Percentiles rank a stretch among this genome's conserved stretches.
Evolutionary conservation across 176 grass and related monocot genomes (phyloP).

Genomic region (Dactylis glomerata): DNA sequence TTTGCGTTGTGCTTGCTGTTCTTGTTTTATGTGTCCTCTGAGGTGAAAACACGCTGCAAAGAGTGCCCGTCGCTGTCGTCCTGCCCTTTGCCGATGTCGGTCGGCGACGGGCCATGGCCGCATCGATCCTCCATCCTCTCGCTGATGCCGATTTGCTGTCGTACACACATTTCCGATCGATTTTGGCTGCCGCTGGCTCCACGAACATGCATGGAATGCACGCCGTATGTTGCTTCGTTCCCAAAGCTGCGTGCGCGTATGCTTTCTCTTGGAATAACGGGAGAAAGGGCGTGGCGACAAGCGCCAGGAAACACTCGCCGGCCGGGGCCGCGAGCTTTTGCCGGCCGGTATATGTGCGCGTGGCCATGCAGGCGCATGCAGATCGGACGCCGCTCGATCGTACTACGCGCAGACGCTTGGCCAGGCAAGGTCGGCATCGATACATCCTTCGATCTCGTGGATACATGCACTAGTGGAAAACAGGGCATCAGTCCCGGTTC

Average conservation of each 20-base stretch:
- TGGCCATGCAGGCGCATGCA: too few species aligned
- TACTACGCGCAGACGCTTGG: too few species aligned
- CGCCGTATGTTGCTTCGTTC: neutral
- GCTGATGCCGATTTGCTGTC: neutral
- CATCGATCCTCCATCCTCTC: neutral
- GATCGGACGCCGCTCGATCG: too few species aligned
- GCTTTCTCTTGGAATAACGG: slow-evolving; percentile 12
- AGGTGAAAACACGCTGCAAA: neutral
- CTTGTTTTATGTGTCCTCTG: neutral
- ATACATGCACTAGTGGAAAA: too few species aligned
- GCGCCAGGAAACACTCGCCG: neutral
- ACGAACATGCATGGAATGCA: neutral
- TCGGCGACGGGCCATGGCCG: slow-evolving; percentile 8
- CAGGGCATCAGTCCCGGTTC: too few species aligned
- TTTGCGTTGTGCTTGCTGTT: too few species aligned
- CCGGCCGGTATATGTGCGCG: too few species aligned
- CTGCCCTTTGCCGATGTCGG: neutral
- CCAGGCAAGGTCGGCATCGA: too few species aligned
- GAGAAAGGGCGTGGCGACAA: slow-evolving; percentile 38
- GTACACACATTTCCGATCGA: neutral
- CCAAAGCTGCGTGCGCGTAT: neutral
- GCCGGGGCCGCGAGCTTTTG: neutral
- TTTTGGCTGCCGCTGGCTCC: neutral
- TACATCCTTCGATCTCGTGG: too few species aligned
- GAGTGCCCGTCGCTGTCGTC: slow-evolving; percentile 30